Evolutionary conservation across 441 rosid species (phyloP), one percentile per base, ranked within the genome.

Genomic region (Jatropha multifida): DNA sequence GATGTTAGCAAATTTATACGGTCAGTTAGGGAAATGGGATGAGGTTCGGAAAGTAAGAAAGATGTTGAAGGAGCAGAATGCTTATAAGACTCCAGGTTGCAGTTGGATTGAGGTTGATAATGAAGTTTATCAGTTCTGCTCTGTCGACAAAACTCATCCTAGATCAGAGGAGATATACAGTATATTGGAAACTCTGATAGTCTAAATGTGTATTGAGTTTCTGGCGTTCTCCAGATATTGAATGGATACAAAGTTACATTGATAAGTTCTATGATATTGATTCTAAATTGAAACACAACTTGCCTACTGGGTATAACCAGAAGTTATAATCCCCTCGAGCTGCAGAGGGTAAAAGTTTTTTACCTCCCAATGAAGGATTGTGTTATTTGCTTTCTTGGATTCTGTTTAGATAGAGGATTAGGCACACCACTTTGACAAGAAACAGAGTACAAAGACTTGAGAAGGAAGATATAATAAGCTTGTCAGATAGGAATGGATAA

Each of bases 91-190:
- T 23, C 94, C 97, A 14, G 97, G 97, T 61, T 90, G 97, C 80
- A 94, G 98, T 81, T 92, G 96, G 98, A 86, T 94, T 64, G 90
- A 88, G 89, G 82, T 94, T 51, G 91, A 92, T 68, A 75, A 77
- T 49, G 73, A 85, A 73, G 87, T 90, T 73, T 85, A 87, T 80
- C 93, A 87, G 78, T 92, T 92, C 74, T 85, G 88, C 81, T 89
- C 93, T 60, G 75, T 88, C 32, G 92, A 92, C 64, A 80, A 82
- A 77, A 77, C 88, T 7, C 93, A 94, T 84, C 84, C 89, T 4
- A 85, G 79, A 83, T 80, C 83, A 0, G 87, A 83, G 60, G 94
- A 88, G 67, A 89, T 89, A 60, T 84, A 83, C 78, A 40, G 65
- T 48, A 67, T 83, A 37, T 76, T 92, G 77, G 90, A 87, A 73